Base-by-base conservation (phyloP, 2,329 filamentous ascomycete species). In the Neofusicoccum ribis region DNA sequence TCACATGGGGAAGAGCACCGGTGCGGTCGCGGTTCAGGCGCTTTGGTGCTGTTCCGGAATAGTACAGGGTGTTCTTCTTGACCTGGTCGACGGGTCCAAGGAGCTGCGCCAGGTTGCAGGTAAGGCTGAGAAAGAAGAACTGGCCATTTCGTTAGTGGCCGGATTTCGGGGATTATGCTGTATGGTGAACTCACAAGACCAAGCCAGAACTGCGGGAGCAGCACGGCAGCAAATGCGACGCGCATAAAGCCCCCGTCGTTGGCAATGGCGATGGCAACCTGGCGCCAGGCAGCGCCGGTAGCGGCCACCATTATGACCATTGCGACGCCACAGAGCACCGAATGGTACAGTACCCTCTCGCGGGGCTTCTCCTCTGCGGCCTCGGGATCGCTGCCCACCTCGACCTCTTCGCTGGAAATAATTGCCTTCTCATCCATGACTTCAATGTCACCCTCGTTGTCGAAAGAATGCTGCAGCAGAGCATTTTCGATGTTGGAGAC, bases 61-160 rank as follows among this genome's bases (percentile, higher is more conserved):
- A 95, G 80, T 89, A 94, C 75, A 90, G 91, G 72, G 90, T 92
- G 83, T 95, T 95, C 71, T 84, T 79, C 39, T 83, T 85, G 75
- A 94, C 83, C 73, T 93, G 90, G 56, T 85, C 84, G 65, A 93
- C 86, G 0, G 91, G 91, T 3, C 91, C 91, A 65, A 93, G 86
- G 69, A 90, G 87, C 75, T 93, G 91, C 2, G 89, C 87, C 71
- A 93, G 76, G 73, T 89, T 92, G 67, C 90, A 90, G 63, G 92
- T 81, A 66, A 93, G 72, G 92, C 90, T 76, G 92, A 90, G 20
- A 84, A 84, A 88, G 74, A 93, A 93, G 81, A 94, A 91, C 72
- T 83, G 76, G 72, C 15, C n/a, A 23, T 15, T 3, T 27, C 15
- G 7, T 36, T 14, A 36, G 37, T 12, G 11, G 14, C 11, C 31